These are phyloP conservation scores for Dovyalis caffra DNA, from an alignment of 345 rosid species.

Conservation along the genomic window DNA sequence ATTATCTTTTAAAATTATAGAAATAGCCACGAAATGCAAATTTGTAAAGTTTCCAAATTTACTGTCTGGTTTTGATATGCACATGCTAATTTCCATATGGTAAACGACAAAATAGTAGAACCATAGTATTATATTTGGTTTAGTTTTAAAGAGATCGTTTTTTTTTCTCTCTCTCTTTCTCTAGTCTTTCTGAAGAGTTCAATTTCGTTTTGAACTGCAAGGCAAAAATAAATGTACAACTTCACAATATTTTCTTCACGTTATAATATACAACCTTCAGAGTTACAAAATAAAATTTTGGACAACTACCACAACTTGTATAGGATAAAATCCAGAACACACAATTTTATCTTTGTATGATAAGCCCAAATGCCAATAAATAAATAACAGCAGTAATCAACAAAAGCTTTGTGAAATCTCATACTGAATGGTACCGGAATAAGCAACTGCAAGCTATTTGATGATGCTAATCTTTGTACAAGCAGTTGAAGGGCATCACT, in stretches of 20 bases:
- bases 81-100: not conserved
- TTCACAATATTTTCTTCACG: not conserved
- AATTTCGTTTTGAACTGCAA: constrained; percentile 7
- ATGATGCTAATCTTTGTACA: constrained; percentile 73
- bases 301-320: not conserved
- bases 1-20: not conserved
- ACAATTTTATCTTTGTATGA: constrained; percentile 1
- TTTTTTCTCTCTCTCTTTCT: no score
- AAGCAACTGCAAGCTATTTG: constrained; percentile 79
- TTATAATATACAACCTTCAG: not conserved
- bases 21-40: not conserved
- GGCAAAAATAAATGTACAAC: not conserved
- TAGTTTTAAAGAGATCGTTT: not conserved
- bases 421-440: constrained; percentile 66
- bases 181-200: not conserved
- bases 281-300: constrained; percentile 6
- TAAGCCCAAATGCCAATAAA: not conserved
- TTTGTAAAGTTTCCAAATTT: not conserved
- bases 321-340: not conserved
- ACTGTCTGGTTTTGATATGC: not conserved
- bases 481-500: constrained; percentile 67
- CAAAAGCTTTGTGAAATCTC: not conserved
- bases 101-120: not conserved
- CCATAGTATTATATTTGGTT: not conserved
- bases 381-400: not conserved